Base-by-base conservation (phyloP, 768 basidiomycete species). In the Podaxis rugospora region DNA sequence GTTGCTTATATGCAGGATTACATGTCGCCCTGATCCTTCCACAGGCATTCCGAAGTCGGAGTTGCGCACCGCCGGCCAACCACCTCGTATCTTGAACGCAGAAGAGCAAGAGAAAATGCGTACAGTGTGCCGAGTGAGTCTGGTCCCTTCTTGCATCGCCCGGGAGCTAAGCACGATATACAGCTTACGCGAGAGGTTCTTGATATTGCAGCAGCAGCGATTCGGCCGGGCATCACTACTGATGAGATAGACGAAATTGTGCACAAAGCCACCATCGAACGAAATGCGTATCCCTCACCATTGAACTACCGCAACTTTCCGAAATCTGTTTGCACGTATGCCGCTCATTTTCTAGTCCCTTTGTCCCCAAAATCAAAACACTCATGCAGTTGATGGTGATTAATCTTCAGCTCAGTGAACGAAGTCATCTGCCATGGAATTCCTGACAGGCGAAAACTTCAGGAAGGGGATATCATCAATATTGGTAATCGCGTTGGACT, bases 391-490 rank as follows among this genome's bases (percentile, higher is more conserved):
- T 44, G n/a, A 49, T 47, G 11, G 11, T 13, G 28, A 49, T 18
- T 27, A 11, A 11, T 14, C 57, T 50, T 49, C 66, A 92, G 92
- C 21, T 95, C 93, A 44, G 75, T 98, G 23, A 99, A 99, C 72
- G 96, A 98, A 74, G 90, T 84, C 54, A 95, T 99, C 67, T 98
- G 97, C 72, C 97, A 99, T 72, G 97, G 96, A 59, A 95, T 96
- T 63, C 95, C 95, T 39, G 93, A 96, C 76, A 81, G 89, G 69
- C 77, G 91, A 63, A 88, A 86, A 67, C 73, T 95, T 65, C 82
- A 82, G 67, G 93, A 98, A 65, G 97, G 97, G 16, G 97, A 99
- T 75, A 98, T 98, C 65, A 78, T 98, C 71, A 99, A 99, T 74
- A 86, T 99, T 55, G 95, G 92, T 89, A 63, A 62, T 16, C 28